Evolutionary conservation across 2,329 filamentous ascomycete genomes (phyloP).

Genomic region (Neonectria coccinea): DNA sequence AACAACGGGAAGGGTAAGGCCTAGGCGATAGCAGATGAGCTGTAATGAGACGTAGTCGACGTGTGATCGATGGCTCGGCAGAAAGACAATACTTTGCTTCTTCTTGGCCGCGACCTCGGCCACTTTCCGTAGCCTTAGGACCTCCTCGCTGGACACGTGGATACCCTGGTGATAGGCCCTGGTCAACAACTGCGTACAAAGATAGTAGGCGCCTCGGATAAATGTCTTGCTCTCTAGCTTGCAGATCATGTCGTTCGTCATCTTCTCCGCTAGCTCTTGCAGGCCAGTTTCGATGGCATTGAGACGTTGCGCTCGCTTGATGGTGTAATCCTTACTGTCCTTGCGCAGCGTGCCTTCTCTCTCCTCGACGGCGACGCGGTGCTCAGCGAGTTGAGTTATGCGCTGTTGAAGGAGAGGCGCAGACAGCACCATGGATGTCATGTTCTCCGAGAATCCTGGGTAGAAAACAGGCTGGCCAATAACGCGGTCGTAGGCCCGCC

Average conservation of each 20-base stretch:
- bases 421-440: slow-evolving; percentile 81
- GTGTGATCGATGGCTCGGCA: slow-evolving; percentile 94
- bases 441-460: slow-evolving; percentile 88
- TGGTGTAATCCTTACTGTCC: slow-evolving; percentile 64
- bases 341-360: slow-evolving; percentile 75
- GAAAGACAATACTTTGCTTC: slow-evolving; percentile 94
- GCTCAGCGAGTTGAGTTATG: slow-evolving; percentile 81
- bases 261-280: slow-evolving; percentile 83
- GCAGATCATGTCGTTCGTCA: slow-evolving; percentile 97
- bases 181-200: slow-evolving; percentile 87
- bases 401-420: slow-evolving; percentile 80
- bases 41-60: slow-evolving; percentile 97
- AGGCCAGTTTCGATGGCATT: slow-evolving; percentile 78
- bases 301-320: slow-evolving; percentile 65
- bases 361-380: slow-evolving; percentile 80
- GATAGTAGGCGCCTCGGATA: slow-evolving; percentile 91
- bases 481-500: slow-evolving; percentile 92
- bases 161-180: slow-evolving; percentile 97
- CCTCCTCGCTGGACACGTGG: slow-evolving; percentile 94
- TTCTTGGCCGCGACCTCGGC: slow-evolving; percentile 85
- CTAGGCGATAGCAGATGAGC: slow-evolving; percentile 93
- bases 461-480: slow-evolving; percentile 96
- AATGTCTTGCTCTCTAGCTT: slow-evolving; percentile 97
- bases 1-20: slow-evolving; percentile 88
- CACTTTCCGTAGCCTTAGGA: slow-evolving; percentile 82